phyloP scores from a whole-genome alignment of 2,329 filamentous ascomycete species.

The Epichloe festucae region DNA sequence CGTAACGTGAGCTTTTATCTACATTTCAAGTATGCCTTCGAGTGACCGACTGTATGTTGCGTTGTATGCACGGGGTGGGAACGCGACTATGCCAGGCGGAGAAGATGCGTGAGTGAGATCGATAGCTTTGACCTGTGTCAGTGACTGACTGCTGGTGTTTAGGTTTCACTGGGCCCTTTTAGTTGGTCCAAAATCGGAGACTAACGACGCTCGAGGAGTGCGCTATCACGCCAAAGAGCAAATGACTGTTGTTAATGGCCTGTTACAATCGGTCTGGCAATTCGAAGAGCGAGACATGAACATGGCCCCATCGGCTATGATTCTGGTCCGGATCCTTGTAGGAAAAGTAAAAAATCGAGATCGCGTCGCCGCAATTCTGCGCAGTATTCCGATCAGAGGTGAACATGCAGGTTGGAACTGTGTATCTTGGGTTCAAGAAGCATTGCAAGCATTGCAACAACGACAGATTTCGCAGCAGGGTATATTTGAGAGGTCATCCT shows the following conservation, averaged over 20 bases:
- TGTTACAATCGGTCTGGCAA: background rate
- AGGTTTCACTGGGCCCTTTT: constrained; percentile 3
- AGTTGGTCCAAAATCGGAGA: background rate
- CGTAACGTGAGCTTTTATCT: no score
- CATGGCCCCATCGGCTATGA: constrained; percentile 1
- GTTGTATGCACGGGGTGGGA: no score
- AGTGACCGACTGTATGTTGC: no score
- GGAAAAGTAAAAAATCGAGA: constrained; percentile 19
- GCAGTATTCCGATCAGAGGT: constrained; percentile 17
- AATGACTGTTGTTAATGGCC: no score
- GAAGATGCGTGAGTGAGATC: no score
- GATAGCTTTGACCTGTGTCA: no score
- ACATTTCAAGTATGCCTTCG: no score
- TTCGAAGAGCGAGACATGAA: background rate
- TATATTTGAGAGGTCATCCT: background rate
- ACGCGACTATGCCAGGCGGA: no score
- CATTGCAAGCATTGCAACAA: constrained; percentile 13
- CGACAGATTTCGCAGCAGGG: background rate
- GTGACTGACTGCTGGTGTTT: no score
- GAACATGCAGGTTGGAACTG: constrained; percentile 27
- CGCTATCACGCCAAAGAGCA: background rate
- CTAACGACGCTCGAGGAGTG: background rate
- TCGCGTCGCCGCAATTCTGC: constrained; percentile 17
- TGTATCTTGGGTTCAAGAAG: constrained; percentile 29
- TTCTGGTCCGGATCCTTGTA: constrained; percentile 15